Percentiles rank a stretch among this genome's conserved stretches.
Conservation (phyloP, 495 filamentous ascomycete species). For the Penicillium pulvis region DNA sequence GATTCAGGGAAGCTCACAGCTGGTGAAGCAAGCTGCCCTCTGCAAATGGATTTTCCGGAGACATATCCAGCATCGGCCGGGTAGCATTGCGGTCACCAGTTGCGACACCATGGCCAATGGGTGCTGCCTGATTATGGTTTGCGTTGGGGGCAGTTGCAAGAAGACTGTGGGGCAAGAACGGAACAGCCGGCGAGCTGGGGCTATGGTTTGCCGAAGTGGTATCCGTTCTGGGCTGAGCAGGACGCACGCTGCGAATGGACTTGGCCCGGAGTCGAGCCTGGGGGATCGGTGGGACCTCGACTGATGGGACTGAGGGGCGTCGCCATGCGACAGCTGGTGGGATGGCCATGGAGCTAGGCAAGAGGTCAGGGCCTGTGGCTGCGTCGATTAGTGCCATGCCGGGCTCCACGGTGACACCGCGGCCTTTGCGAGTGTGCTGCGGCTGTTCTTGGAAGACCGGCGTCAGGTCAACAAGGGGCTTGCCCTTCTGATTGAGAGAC, state of each 20-base stretch:
- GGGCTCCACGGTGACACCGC: slow-evolving; percentile 63
- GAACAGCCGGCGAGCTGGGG: slow-evolving; percentile 23
- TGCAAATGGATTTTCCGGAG: slow-evolving; percentile 51
- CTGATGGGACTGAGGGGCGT: slow-evolving; percentile 25
- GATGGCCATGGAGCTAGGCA: slow-evolving; percentile 45
- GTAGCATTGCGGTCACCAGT: slow-evolving; percentile 53
- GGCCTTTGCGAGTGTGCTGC: slow-evolving; percentile 68
- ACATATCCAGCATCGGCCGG: slow-evolving; percentile 59
- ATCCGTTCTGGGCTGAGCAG: slow-evolving; percentile 17
- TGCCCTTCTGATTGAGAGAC: slow-evolving; percentile 45
- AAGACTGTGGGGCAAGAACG: slow-evolving; percentile 44
- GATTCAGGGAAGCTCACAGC: slow-evolving; percentile 30
- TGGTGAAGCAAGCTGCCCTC: slow-evolving; percentile 56
- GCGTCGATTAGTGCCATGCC: slow-evolving; percentile 65
- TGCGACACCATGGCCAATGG: slow-evolving; percentile 52
- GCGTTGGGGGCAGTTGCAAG: slow-evolving; percentile 29
- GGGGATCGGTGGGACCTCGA: slow-evolving; percentile 12
- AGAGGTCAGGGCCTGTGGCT: slow-evolving; percentile 56
- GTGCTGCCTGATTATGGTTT: slow-evolving; percentile 26
- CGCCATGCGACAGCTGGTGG: slow-evolving; percentile 58
- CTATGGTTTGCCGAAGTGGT: slow-evolving; percentile 23
- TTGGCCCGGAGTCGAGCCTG: slow-evolving; percentile 35
- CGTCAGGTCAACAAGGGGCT: slow-evolving; percentile 75
- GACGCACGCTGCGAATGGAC: slow-evolving; percentile 32
- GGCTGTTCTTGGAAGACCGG: slow-evolving; percentile 74